phyloP scores from a whole-genome alignment of 371 early-diverging fungal genomes.

The Mortierella sp. region DNA sequence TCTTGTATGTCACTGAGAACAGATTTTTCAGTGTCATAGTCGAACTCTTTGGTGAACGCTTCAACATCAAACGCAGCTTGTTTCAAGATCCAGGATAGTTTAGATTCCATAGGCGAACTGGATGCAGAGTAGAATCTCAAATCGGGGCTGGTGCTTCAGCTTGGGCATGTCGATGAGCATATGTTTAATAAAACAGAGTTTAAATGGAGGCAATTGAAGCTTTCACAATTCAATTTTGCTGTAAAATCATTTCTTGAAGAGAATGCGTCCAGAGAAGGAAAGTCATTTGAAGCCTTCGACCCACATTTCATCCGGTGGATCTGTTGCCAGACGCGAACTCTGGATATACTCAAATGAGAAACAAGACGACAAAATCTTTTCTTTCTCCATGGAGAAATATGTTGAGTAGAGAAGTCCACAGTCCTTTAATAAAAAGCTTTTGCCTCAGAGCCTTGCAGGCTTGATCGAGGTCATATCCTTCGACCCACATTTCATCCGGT shows the following conservation, averaged over 20 bases:
- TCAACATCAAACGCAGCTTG: constrained; percentile 16
- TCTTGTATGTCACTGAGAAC: constrained; percentile 18
- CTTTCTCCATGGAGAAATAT: constrained; percentile 8
- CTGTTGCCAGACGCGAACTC: constrained; percentile 38
- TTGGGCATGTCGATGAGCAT: constrained; percentile 4
- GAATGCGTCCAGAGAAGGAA: constrained; percentile 6
- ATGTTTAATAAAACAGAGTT: constrained; percentile 4
- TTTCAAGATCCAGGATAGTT: constrained; percentile 2
- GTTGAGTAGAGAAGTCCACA: constrained; percentile 21
- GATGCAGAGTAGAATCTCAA: neutral
- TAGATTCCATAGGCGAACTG: constrained; percentile 10
- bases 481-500: constrained; percentile 36
- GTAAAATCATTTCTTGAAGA: constrained; percentile 11
- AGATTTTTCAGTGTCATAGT: neutral
- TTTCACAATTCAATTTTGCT: neutral
- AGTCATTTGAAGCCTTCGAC: constrained; percentile 23
- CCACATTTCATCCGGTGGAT: constrained; percentile 36
- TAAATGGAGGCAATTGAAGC: constrained; percentile 2
- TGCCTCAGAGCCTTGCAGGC: constrained; percentile 24
- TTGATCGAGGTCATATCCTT: constrained; percentile 33
- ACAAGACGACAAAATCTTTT: constrained; percentile 28
- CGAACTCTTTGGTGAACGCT: constrained; percentile 6
- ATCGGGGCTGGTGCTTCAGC: constrained; percentile 7
- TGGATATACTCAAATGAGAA: constrained; percentile 39
- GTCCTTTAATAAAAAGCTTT: constrained; percentile 16